Base-by-base conservation (phyloP, 306 rosid genomes). In the Trifolium fragiferum region DNA sequence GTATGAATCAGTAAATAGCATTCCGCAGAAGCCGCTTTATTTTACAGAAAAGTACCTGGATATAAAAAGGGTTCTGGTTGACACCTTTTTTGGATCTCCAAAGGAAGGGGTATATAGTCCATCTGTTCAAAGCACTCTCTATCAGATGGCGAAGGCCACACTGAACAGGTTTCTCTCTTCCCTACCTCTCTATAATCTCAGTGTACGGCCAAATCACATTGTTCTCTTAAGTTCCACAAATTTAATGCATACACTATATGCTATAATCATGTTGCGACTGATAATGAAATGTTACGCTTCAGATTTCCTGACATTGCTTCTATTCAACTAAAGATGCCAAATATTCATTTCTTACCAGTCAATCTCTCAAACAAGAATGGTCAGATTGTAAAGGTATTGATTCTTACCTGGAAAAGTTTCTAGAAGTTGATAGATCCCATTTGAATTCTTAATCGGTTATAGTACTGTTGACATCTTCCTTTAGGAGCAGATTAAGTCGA, bases 111-210 rank as follows among this genome's bases (percentile, higher is more conserved):
- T 86, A 20, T 94, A 90, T 54, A 94, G 99, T 75, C 93, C 97
- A 18, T 94, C 99, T 55, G 97, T 94, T 80, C 99, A 94, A 82
- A 82, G 82, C 81, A 94, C 99, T 10, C 97, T 94, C 66, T 90
- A 88, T 85, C 87, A 82, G 61, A 94, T 94, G 99, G 99, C 90
- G 54, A 88, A 69, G 83, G 82, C 85, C 62, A 82, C 86, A 49
- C 89, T 94, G 46, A 86, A 71, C 87, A 85, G 96, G 99, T 94
- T 65, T 59, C 72, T 72, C 81, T 67, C 27, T 68, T 10, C 21
- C 68, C 18, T 18, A 32, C 62, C 49, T 68, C 69, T 63, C 71
- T 62, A 15, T 50, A 18, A 1, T 58, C 16, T 66, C 8, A 1
- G 46, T 55, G 25, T 68, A 8, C 63, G 2, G 27, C 32, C 62